Conservation (phyloP, 331 rosid genomes). For the Acacia pycnantha region DNA sequence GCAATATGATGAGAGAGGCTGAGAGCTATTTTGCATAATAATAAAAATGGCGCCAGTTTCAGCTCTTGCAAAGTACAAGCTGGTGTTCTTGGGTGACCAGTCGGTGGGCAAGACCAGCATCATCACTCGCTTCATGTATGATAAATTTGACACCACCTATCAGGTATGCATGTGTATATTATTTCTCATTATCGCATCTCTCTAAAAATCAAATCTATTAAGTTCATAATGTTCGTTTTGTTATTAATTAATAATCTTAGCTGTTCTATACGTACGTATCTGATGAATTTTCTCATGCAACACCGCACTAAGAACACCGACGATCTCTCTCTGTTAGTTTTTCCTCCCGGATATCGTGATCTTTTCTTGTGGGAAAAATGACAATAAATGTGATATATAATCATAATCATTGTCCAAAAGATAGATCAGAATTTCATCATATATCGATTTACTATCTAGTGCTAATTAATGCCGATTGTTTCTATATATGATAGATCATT, state of each 20-base stretch:
- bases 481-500: too few relatives aligned
- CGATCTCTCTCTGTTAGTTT: too few relatives aligned
- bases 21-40: not conserved
- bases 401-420: too few relatives aligned
- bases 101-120: conserved; percentile 68
- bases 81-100: conserved; percentile 66
- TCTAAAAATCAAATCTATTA: not conserved
- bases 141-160: conserved; percentile 60
- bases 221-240: not conserved
- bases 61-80: conserved; percentile 61
- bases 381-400: too few relatives aligned
- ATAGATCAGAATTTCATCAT: too few relatives aligned
- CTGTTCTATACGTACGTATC: not conserved
- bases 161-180: conserved; percentile 35
- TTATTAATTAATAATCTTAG: not conserved
- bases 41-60: conserved; percentile 60
- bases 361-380: too few relatives aligned
- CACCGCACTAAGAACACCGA: too few relatives aligned
- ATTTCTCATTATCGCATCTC: not conserved
- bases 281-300: too few relatives aligned
- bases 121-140: conserved; percentile 72
- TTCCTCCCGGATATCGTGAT: too few relatives aligned
- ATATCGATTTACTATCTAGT: too few relatives aligned
- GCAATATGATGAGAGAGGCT: not conserved
- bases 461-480: too few relatives aligned